Evolutionary conservation across 2,329 filamentous ascomycete genomes (phyloP), one percentile per base, ranked within the genome.

Genomic region (Ophiocordyceps camponoti-floridani): DNA sequence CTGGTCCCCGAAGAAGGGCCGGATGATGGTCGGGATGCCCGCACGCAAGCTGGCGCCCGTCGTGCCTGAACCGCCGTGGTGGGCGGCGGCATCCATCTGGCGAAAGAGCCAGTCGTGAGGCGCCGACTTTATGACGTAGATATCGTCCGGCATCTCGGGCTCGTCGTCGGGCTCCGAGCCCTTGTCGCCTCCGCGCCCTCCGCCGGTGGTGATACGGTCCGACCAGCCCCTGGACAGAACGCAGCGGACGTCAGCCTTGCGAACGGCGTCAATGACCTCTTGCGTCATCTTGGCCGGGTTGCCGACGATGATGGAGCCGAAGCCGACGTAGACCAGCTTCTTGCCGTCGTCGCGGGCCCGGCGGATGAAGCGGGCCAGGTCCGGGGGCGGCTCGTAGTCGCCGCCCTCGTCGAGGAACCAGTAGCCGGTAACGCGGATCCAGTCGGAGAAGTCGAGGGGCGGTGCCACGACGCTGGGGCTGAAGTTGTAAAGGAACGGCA

Each of bases 401-500:
- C 47, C 69, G 4, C 68, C 72, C 60, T 95, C 89, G 52, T 94
- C 82, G 43, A 98, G 65, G 62, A 98, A 96, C 91, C 91, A 98
- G 64, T 98, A 96, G 0, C 91, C 91, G 0, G 91, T 96, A 8
- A 96, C 85, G 40, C 86, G 78, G 58, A 98, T 91, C 91, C 91
- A 98, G 60, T 96, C 91, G 40, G 85, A 89, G 63, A 88, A 98
- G 63, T 98, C 91, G 2, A 95, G 69, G 14, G 91, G 91, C 27
- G 88, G 89, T 2, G 84, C 78, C n/a, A 98, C 91, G 12, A 98
- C 91, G 11, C 78, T 83, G 1, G 88, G 86, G 46, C 85, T 94
- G 60, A 95, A 96, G 63, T 95, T 96, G 68, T 98, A 98, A 41
- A 98, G 63, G 62, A 98, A 98, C 0, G 91, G 91, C n/a, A 95